Conservation (phyloP, 257 asterid genomes). For the Solanum arcanum region DNA sequence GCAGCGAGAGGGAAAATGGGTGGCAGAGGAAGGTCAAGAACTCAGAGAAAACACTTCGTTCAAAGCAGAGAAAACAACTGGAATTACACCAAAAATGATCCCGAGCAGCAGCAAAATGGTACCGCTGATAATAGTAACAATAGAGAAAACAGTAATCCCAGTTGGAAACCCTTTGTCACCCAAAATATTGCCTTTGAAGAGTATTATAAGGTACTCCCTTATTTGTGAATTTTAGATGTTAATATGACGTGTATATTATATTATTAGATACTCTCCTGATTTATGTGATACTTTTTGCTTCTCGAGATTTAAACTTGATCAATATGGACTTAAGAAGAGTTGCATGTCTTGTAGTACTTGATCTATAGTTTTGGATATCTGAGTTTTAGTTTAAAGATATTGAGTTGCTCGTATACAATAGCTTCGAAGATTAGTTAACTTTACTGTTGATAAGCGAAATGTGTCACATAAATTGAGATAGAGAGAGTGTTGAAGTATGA, state of each 20-base stretch:
- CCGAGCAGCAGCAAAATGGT: conserved; percentile 6
- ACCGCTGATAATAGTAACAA: conserved; percentile 2
- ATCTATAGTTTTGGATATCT: neutral
- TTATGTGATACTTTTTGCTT: neutral
- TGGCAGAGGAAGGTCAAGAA: conserved; percentile 80
- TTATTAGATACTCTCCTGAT: neutral
- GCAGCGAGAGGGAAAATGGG: conserved; percentile 35
- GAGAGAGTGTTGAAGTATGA: neutral
- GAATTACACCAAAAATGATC: conserved; percentile 63
- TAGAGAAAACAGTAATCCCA: conserved; percentile 4
- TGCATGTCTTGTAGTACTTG: neutral
- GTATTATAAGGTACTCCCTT: conserved; percentile 57
- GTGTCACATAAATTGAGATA: neutral
- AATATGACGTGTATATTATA: neutral
- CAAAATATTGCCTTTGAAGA: conserved; percentile 74
- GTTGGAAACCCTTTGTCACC: conserved; percentile 65
- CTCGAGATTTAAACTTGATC: neutral
- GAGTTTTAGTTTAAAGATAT: neutral
- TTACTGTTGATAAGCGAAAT: neutral
- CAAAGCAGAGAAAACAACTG: conserved; percentile 79
- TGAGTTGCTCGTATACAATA: neutral
- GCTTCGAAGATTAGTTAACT: neutral
- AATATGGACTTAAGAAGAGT: neutral
- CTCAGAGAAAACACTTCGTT: conserved; percentile 85
- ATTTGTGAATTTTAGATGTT: neutral